A percentile compares a stretch with the other conserved stretches of the same genome.
Evolutionary conservation across 169 alveolate species (phyloP).

Genomic region (Prorocentrum cordatum): DNA sequence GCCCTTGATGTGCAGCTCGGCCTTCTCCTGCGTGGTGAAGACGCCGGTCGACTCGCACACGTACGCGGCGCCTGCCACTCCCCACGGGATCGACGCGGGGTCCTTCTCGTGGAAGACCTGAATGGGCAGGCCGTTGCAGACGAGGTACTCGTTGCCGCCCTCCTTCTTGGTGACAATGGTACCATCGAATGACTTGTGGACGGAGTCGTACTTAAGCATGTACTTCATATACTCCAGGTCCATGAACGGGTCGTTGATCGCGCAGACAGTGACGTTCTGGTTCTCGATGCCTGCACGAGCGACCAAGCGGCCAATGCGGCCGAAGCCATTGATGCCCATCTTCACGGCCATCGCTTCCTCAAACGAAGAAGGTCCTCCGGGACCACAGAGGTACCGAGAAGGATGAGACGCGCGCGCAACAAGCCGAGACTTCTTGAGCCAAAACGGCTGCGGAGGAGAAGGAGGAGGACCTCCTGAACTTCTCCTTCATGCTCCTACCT

Average conservation of each 20-base stretch:
- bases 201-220: slow-evolving; percentile 93
- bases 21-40: slow-evolving; percentile 80
- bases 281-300: slow-evolving; percentile 87
- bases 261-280: slow-evolving; percentile 80
- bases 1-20: slow-evolving; percentile 89
- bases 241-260: slow-evolving; percentile 97
- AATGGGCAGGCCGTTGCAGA: slow-evolving; percentile 81
- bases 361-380: neutral
- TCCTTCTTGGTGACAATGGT: slow-evolving; percentile 79
- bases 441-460: too few species aligned
- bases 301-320: slow-evolving; percentile 98
- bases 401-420: too few species aligned
- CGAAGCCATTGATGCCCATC: slow-evolving; percentile 98
- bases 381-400: too few species aligned
- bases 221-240: slow-evolving; percentile 90
- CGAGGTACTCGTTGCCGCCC: slow-evolving; percentile 77
- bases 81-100: slow-evolving; percentile 96
- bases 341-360: slow-evolving; percentile 71
- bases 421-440: too few species aligned
- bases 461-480: too few species aligned
- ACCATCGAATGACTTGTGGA: slow-evolving; percentile 89
- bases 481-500: too few species aligned
- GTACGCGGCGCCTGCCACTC: slow-evolving; percentile 89
- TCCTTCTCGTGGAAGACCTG: slow-evolving; percentile 87
- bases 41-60: slow-evolving; percentile 99